Percentiles rank a stretch among this genome's conserved stretches.
phyloP scores from a whole-genome alignment of 371 early-diverging fungal species.

The Phascolomyces articulosus region DNA sequence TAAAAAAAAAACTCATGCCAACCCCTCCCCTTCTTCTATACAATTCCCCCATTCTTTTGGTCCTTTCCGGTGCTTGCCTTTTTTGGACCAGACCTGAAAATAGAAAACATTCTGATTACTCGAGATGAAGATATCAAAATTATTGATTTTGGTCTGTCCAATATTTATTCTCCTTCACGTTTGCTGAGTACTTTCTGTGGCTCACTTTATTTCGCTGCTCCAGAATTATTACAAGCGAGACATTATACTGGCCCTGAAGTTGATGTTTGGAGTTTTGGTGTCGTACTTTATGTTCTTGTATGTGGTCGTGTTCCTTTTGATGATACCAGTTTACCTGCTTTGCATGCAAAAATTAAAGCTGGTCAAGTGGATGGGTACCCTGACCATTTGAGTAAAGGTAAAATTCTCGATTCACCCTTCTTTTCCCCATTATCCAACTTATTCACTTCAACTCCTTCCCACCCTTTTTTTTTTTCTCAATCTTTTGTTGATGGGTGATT shows the following conservation, averaged over 20 bases:
- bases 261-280: constrained; percentile 93
- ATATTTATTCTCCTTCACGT: constrained; percentile 70
- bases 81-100: constrained; percentile 84
- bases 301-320: constrained; percentile 90
- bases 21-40: too few species aligned
- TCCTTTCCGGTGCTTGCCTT: constrained; percentile 63
- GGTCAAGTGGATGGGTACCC: constrained; percentile 52
- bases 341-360: constrained; percentile 70
- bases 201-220: constrained; percentile 82
- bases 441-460: not conserved
- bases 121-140: constrained; percentile 61
- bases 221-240: constrained; percentile 85
- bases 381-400: constrained; percentile 47
- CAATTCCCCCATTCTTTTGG: not conserved
- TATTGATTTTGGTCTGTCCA: constrained; percentile 91
- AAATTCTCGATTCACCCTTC: not conserved
- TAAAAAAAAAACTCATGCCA: too few species aligned
- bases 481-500: too few species aligned
- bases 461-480: too few species aligned
- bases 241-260: constrained; percentile 89
- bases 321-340: constrained; percentile 63
- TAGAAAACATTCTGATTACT: constrained; percentile 87
- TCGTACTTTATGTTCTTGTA: constrained; percentile 85
- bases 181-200: constrained; percentile 84
- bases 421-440: not conserved